These are phyloP conservation scores for Wickerhamiella siamensis DNA, from an alignment of 805 yeast species.

Conservation along the genomic window DNA sequence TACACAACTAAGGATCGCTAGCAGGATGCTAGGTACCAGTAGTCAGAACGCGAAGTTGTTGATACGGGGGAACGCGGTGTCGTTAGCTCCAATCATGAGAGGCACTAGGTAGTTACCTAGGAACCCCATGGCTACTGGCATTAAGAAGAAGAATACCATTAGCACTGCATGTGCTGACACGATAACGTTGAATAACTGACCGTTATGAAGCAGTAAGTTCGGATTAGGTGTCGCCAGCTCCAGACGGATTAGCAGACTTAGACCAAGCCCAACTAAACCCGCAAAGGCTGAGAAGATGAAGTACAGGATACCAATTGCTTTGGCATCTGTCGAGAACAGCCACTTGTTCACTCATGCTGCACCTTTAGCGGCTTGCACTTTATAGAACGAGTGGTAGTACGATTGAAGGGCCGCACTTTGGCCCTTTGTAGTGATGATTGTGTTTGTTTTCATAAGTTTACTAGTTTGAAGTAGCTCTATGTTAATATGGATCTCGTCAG, in stretches of 20 bases:
- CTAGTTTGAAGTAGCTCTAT: too few relatives aligned
- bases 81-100: constrained; percentile 1
- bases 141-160: constrained; percentile 3
- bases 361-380: background rate
- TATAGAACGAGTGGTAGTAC: too few relatives aligned
- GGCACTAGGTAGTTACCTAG: constrained; percentile 2
- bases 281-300: constrained; percentile 2
- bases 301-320: constrained; percentile 2
- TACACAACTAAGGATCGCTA: background rate
- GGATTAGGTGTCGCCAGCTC: constrained; percentile 7
- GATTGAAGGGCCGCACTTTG: too few relatives aligned
- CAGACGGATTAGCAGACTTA: constrained; percentile 9
- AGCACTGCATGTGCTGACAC: constrained; percentile 5
- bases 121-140: constrained; percentile 1
- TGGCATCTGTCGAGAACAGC: constrained; percentile 2
- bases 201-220: constrained; percentile 6
- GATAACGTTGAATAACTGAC: constrained; percentile 8
- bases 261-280: constrained; percentile 8
- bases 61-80: constrained; percentile 1
- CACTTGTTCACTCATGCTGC: constrained; percentile 4
- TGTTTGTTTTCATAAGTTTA: too few relatives aligned
- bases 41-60: constrained; percentile 2
- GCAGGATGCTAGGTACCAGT: constrained; percentile 1
- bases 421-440: too few relatives aligned
- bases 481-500: too few relatives aligned